Base-by-base conservation (phyloP, 371 early-diverging fungal species). In the Rhizopus delemar region DNA sequence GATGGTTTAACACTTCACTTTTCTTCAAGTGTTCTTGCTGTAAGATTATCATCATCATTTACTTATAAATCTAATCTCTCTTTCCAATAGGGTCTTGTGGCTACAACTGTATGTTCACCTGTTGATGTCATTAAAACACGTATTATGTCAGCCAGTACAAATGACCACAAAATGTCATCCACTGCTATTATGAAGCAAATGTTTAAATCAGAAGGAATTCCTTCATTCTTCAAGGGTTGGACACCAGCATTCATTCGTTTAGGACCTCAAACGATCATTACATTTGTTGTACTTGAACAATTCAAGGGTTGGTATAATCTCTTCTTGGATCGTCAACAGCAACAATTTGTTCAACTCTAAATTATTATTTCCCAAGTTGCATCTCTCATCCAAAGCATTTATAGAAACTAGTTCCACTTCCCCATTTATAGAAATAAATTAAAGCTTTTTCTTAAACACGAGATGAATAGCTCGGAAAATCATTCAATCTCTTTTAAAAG, bases 51-150 rank as follows among this genome's bases (percentile, higher is more conserved):
- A 22, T 22, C 22, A 22, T 22, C 22, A 22, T 22, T 22, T 22
- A 22, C 22, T 22, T 22, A 22, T 22, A 22, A 22, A 22, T 22
- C 22, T 22, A 22, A 22, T 22, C 22, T 22, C 22, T 22, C 22
- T 22, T 22, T 22, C 22, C 2, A 75, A 13, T 61, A 86, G 86
- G 94, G 92, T 34, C 78, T 96, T 16, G 88, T 94, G 11, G 93
- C 95, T 5, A 96, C 96, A 0, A 95, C 96, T 4, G 86, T 86
- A 0, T 90, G 90, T 46, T 87, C 92, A 6, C 93, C 94, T 15
- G 74, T 92, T 41, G 96, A 96, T 74, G 95, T 96, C 11, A 81
- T 93, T 50, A 96, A 96, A 74, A 94, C 94, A 0, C 86, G 95
- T 31, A 83, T 93, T 43, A 94, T 96, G 95, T 89, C 86, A 64